Evolutionary conservation across 768 basidiomycete species (phyloP).

Genomic region (Galerina sulciceps): DNA sequence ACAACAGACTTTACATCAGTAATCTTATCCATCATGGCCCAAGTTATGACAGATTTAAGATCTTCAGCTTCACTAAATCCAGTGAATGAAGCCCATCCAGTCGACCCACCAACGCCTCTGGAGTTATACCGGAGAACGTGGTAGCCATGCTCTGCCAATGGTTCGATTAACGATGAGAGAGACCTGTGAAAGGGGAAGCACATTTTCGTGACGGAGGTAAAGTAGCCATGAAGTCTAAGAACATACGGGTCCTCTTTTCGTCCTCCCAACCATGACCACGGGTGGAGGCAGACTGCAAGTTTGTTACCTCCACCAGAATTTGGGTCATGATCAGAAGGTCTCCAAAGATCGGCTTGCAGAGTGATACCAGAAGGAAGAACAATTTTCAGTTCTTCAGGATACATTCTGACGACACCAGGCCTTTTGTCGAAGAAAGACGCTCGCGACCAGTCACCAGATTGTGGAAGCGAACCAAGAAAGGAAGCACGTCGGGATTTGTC

Average conservation of each 20-base stretch:
- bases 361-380: slow-evolving; percentile 41
- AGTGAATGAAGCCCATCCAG: slow-evolving; percentile 74
- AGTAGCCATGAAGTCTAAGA: slow-evolving; percentile 9
- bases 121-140: slow-evolving; percentile 77
- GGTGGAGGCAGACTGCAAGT: slow-evolving; percentile 76
- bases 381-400: slow-evolving; percentile 15
- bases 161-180: slow-evolving; percentile 25
- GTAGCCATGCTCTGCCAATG: slow-evolving; percentile 50
- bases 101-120: slow-evolving; percentile 75
- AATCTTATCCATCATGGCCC: slow-evolving; percentile 51
- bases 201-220: neutral
- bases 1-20: slow-evolving; percentile 53
- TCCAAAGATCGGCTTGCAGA: slow-evolving; percentile 43
- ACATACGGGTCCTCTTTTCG: slow-evolving; percentile 76
- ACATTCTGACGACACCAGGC: too few species aligned
- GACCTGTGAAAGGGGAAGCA: slow-evolving; percentile 3
- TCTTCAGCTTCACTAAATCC: slow-evolving; percentile 75
- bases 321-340: slow-evolving; percentile 21
- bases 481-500: slow-evolving; percentile 1
- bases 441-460: too few species aligned
- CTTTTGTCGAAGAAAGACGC: too few species aligned
- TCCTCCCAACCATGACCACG: slow-evolving; percentile 88
- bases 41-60: slow-evolving; percentile 62
- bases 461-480: neutral
- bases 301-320: slow-evolving; percentile 33